A percentile compares a stretch with the other conserved stretches of the same genome.
Evolutionary conservation across 73 alveolate genomes (phyloP).

Genomic region (Tetrahymena elliotti): DNA sequence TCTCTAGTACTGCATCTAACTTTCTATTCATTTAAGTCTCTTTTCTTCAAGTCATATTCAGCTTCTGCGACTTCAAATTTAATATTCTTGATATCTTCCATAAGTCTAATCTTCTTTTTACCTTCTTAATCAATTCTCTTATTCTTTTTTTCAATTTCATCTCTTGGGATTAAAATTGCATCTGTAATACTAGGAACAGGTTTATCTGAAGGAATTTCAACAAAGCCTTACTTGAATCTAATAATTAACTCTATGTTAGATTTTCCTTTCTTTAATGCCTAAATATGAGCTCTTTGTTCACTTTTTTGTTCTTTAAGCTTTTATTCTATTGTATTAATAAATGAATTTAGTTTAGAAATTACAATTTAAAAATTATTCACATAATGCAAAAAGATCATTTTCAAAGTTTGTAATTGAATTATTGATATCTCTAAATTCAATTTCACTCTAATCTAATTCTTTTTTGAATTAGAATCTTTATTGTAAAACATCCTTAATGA

Average conservation of each 20-base stretch:
- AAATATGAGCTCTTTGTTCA: background rate
- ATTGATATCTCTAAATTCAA: background rate
- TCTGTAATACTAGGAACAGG: constrained; percentile 34
- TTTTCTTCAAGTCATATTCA: constrained; percentile 9
- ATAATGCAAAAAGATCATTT: background rate
- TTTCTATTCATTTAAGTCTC: constrained; percentile 13
- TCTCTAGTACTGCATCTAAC: constrained; percentile 40
- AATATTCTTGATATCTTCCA: constrained; percentile 31
- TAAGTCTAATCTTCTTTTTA: constrained; percentile 13
- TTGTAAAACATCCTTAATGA: background rate
- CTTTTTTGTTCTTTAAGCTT: background rate
- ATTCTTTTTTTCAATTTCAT: constrained; percentile 19
- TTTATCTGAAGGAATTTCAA: constrained; percentile 27
- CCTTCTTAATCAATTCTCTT: constrained; percentile 29
- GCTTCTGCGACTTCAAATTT: constrained; percentile 19
- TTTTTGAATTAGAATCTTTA: background rate
- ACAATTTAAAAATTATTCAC: background rate
- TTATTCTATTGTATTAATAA: background rate
- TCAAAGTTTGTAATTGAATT: background rate
- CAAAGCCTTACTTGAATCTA: constrained; percentile 40
- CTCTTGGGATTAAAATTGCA: constrained; percentile 38
- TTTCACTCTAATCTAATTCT: background rate
- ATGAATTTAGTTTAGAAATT: background rate
- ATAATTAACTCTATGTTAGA: constrained; percentile 32
- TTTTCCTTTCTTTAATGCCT: constrained; percentile 14